Base-by-base conservation (phyloP, 192 early-diverging fungal species). In the Podila verticillata region DNA sequence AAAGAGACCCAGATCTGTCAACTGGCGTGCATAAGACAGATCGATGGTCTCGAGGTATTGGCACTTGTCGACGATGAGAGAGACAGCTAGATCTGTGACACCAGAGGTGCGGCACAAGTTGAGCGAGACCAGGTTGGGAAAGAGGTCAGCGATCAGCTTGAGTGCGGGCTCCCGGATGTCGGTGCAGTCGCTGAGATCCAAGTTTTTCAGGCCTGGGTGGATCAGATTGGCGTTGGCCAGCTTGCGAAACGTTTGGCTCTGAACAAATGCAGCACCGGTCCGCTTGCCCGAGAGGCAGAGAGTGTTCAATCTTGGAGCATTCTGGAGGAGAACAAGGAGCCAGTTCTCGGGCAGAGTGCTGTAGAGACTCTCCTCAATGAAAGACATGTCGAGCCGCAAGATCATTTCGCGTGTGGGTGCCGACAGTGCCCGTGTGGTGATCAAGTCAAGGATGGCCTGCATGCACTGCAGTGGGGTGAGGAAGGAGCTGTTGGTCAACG, bases 221-320 rank as follows among this genome's bases (percentile, higher is more conserved):
- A 68, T 39, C 32, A 80, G 9, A 5, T 20, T 28, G 7, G 54
- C 70, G 3, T 56, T 49, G 32, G 66, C 13, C 0, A 80, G 61
- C 44, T 72, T 80, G 39, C 77, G 77, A 61, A 80, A 80, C 5
- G 66, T 24, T 47, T 67, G 65, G 28, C 61, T 72, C 29, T 72
- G 70, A 32, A 80, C 70, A 65, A 80, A 80, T 1, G 65, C 61
- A 7, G 77, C 71, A 17, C 60, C 26, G 4, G 77, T 80, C n/a
- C 66, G 71, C 26, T 80, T 80, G 57, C 77, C 77, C 13, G 77
- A 80, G 60, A 80, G 77, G 49, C 66, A 68, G 39, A 80, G 65
- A 1, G 35, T 63, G 15, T 68, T 70, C 28, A 80, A 64, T 15
- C 67, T 80, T 20, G 77, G 77, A 22, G 70, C 61, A 32, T 68